These are phyloP conservation scores for Fraxinus greggii DNA, from an alignment of 305 asterid species.

Conservation along the genomic window DNA sequence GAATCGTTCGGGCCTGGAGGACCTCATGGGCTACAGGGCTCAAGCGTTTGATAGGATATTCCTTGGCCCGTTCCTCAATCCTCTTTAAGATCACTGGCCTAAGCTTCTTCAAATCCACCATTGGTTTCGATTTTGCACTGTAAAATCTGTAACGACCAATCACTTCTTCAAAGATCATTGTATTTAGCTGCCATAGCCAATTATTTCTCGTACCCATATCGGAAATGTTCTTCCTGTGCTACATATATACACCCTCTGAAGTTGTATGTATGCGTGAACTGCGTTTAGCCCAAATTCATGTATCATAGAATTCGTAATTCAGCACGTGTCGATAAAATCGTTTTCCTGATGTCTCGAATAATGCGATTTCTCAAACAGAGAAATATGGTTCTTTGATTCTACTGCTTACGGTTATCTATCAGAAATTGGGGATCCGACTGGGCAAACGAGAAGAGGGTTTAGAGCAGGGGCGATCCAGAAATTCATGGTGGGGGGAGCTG, in stretches of 20 bases:
- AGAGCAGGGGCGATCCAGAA: neutral
- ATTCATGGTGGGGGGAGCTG: neutral
- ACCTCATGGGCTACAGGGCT: slow-evolving; percentile 67
- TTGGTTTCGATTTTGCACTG: slow-evolving; percentile 39
- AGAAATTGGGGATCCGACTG: neutral
- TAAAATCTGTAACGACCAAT: slow-evolving; percentile 36
- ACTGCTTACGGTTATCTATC: neutral
- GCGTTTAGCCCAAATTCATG: neutral
- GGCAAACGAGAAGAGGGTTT: neutral
- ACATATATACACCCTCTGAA: neutral
- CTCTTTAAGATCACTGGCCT: slow-evolving; percentile 76
- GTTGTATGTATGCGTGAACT: neutral
- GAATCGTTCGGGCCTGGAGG: slow-evolving; percentile 48
- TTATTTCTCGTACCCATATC: slow-evolving; percentile 31
- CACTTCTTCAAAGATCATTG: slow-evolving; percentile 27
- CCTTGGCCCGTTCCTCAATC: slow-evolving; percentile 71
- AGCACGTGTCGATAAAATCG: neutral
- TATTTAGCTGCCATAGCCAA: slow-evolving; percentile 22
- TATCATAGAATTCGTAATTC: neutral
- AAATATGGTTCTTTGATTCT: neutral
- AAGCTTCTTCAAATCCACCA: slow-evolving; percentile 54
- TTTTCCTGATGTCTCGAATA: neutral
- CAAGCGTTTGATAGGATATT: slow-evolving; percentile 58
- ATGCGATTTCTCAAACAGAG: neutral
- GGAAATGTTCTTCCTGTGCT: slow-evolving; percentile 11